Evolutionary conservation across 139 green algal genomes (phyloP).

Genomic region (Pseudopediastrum boryanum): DNA sequence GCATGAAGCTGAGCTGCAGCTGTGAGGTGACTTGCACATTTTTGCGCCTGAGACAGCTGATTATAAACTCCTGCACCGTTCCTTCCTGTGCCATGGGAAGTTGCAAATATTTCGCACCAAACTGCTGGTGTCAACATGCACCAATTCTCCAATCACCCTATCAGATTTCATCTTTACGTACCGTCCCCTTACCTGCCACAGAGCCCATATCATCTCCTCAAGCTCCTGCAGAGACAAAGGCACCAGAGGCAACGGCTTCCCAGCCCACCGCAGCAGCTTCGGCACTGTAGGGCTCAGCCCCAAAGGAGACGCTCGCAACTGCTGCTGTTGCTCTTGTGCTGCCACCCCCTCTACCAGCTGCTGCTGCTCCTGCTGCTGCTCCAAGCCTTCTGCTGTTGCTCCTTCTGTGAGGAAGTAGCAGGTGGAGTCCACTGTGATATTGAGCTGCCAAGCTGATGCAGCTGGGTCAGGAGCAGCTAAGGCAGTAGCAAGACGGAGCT

Average conservation of each 20-base stretch:
- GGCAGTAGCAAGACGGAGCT: not conserved
- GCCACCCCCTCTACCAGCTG: not conserved
- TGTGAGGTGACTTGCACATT: too few species aligned
- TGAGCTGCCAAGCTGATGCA: conserved; percentile 7
- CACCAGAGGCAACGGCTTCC: not conserved
- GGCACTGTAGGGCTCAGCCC: conserved; percentile 3
- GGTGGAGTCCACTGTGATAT: not conserved
- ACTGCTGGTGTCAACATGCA: not conserved
- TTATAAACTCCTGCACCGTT: too few species aligned
- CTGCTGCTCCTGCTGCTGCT: not conserved
- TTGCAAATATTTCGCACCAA: not conserved
- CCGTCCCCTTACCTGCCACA: too few species aligned
- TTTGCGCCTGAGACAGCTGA: too few species aligned
- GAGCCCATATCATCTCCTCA: not conserved
- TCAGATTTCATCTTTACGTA: too few species aligned
- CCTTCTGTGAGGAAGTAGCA: conserved; percentile 29
- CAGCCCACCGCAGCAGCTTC: conserved; percentile 7
- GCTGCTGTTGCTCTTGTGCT: not conserved
- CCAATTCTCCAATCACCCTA: too few species aligned
- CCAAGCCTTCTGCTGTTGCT: not conserved
- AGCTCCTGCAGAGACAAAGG: not conserved
- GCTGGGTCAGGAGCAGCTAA: not conserved
- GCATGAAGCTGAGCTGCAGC: too few species aligned
- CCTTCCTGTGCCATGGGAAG: too few species aligned
- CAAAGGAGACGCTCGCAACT: not conserved